phyloP scores from a whole-genome alignment of 2,329 filamentous ascomycete species.

The Colletotrichum lentis region DNA sequence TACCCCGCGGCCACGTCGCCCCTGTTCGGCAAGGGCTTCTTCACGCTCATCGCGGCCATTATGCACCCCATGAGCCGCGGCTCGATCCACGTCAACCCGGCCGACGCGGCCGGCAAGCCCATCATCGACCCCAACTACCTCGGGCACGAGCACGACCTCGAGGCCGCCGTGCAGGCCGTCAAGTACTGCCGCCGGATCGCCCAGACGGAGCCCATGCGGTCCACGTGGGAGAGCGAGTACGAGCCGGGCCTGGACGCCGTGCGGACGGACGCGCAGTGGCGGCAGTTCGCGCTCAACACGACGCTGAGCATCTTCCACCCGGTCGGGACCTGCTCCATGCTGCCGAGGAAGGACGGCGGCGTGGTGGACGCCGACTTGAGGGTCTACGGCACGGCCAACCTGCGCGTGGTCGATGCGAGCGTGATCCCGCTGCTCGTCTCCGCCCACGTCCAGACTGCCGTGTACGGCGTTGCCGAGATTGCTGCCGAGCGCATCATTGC shows the following conservation, averaged over 20 bases:
- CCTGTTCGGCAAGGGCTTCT: constrained; percentile 45
- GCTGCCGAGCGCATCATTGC: constrained; percentile 44
- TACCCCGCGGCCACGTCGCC: constrained; percentile 43
- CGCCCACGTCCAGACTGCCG: constrained; percentile 59
- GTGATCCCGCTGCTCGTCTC: constrained; percentile 59
- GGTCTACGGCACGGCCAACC: constrained; percentile 58
- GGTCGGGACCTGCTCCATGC: constrained; percentile 57
- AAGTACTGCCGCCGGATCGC: constrained; percentile 48
- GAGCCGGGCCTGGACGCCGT: constrained; percentile 44
- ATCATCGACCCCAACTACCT: constrained; percentile 47
- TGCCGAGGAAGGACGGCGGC: constrained; percentile 54
- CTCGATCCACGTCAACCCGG: constrained; percentile 47
- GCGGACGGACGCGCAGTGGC: constrained; percentile 39
- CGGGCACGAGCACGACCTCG: constrained; percentile 36
- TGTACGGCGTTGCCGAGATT: constrained; percentile 63
- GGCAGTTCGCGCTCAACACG: constrained; percentile 37
- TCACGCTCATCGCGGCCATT: constrained; percentile 43
- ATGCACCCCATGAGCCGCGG: constrained; percentile 47
- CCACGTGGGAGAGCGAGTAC: constrained; percentile 47
- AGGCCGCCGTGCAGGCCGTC: constrained; percentile 45
- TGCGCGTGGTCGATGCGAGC: constrained; percentile 60
- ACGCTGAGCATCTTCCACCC: constrained; percentile 50
- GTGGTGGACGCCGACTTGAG: constrained; percentile 54
- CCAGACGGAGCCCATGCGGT: constrained; percentile 45
- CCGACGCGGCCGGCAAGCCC: constrained; percentile 46